Percentiles rank a stretch among this genome's conserved stretches.
Evolutionary conservation across 495 filamentous ascomycete species (phyloP).

Genomic region (Neurospora sp.): DNA sequence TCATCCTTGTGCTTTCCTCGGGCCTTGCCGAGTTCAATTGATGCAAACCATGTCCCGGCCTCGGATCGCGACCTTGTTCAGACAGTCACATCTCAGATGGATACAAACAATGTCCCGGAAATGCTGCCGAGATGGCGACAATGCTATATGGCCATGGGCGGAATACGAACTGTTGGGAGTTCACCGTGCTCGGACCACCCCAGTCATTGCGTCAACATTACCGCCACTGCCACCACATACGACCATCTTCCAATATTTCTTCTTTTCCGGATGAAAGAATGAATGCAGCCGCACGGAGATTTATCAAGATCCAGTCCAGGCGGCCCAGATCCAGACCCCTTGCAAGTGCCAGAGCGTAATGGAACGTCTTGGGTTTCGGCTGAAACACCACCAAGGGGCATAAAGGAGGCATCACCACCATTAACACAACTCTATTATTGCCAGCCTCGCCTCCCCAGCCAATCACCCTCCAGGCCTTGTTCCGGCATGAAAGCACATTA

Average conservation of each 20-base stretch:
- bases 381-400: constrained; percentile 26
- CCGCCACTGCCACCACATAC: too few relatives aligned
- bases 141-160: neutral
- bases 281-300: neutral
- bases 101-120: neutral
- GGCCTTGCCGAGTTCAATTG: neutral
- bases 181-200: neutral
- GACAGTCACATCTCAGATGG: neutral
- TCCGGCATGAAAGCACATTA: constrained; percentile 17
- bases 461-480: constrained; percentile 8
- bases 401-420: constrained; percentile 2
- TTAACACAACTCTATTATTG: constrained; percentile 5
- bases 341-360: constrained; percentile 7
- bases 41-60: neutral
- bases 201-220: too few relatives aligned
- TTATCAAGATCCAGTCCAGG: neutral
- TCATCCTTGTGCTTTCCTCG: neutral
- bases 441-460: constrained; percentile 23
- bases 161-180: neutral
- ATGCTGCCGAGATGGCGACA: neutral
- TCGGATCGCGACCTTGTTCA: neutral
- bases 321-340: neutral
- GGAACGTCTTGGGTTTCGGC: constrained; percentile 26
- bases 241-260: neutral
- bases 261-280: neutral